A percentile compares a stretch with the other conserved stretches of the same genome.
phyloP scores from a whole-genome alignment of 2,329 filamentous ascomycete species.

The Ophiosphaerella korrae region DNA sequence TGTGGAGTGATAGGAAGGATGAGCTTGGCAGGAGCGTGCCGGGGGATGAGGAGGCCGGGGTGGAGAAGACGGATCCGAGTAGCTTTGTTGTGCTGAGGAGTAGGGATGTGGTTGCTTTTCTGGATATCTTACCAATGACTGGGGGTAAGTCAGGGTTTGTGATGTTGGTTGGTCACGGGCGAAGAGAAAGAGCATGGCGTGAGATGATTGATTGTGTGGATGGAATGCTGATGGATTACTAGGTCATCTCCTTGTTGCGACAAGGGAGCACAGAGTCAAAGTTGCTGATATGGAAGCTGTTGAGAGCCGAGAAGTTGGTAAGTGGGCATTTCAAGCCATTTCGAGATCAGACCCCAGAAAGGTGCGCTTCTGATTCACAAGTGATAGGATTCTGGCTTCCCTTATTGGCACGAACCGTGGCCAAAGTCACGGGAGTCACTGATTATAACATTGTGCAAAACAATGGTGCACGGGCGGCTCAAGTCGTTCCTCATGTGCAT shows the following conservation, averaged over 20 bases:
- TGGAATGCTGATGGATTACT: neutral
- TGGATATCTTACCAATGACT: conserved; percentile 90
- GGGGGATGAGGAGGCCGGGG: conserved; percentile 25
- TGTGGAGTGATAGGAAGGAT: conserved; percentile 15
- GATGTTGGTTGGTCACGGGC: neutral
- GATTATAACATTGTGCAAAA: conserved; percentile 99
- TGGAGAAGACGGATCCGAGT: conserved; percentile 44
- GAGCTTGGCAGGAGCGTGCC: conserved; percentile 29
- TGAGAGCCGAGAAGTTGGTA: conserved; percentile 71
- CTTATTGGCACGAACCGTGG: conserved; percentile 73
- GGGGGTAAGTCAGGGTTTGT: conserved; percentile 54
- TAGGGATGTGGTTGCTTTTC: conserved; percentile 78
- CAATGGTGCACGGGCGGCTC: conserved; percentile 83
- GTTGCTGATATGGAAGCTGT: conserved; percentile 69
- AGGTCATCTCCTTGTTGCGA: conserved; percentile 77
- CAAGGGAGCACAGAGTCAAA: conserved; percentile 77
- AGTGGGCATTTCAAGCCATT: conserved; percentile 29
- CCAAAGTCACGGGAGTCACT: conserved; percentile 68
- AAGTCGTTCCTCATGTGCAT: conserved; percentile 92
- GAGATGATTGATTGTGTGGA: neutral
- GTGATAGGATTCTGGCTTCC: conserved; percentile 62
- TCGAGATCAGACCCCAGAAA: too few species aligned
- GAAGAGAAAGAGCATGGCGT: neutral
- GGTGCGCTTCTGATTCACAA: too few species aligned
- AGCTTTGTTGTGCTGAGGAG: conserved; percentile 75